Base-by-base conservation (phyloP, 305 asterid species). In the Salvia sclarea region DNA sequence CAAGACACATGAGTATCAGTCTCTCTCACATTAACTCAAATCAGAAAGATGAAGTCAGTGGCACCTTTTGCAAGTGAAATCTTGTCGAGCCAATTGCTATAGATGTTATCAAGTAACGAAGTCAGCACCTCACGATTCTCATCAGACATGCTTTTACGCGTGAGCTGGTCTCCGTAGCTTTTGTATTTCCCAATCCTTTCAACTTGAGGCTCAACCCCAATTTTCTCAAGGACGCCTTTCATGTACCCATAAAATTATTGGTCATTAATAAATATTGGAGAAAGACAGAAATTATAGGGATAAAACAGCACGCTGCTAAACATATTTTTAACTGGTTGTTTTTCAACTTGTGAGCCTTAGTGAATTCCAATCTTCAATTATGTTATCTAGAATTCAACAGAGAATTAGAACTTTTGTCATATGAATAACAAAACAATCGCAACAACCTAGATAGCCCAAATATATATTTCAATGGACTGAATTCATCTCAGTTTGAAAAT, bases 51-150 rank as follows among this genome's bases (percentile, higher is more conserved):
- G 13, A 57, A n/a, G 16, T 61, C 43, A 71, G 55, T 40, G 52
- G 28, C 64, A 90, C 96, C 96, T 90, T 79, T 87, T 55, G 84
- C 77, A 64, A 60, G 66, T 38, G 95, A 86, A 67, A 87, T 56
- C 76, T 75, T 82, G 64, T 85, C 80, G 13, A 87, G 80, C 95
- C 95, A 89, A 78, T 87, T 82, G 31, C 59, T 77, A 60, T 87
- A 84, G 33, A 89, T 85, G 75, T 84, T 89, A 71, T 89, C 89
- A 14, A 89, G 91, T 81, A 89, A 77, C 63, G 86, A 66, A 13
- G 85, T 81, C 70, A 89, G 80, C 96, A 89, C 82, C 76, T 89
- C 96, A n/a, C 95, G 89, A 72, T 85, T 85, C 74, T 87, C 92
- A n/a, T 83, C 86, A 55, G 95, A 87, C 72, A 89, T 81, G 71